Evolutionary conservation across 2,329 filamentous ascomycete genomes (phyloP).

Genomic region (Nigrograna mackinnonii): DNA sequence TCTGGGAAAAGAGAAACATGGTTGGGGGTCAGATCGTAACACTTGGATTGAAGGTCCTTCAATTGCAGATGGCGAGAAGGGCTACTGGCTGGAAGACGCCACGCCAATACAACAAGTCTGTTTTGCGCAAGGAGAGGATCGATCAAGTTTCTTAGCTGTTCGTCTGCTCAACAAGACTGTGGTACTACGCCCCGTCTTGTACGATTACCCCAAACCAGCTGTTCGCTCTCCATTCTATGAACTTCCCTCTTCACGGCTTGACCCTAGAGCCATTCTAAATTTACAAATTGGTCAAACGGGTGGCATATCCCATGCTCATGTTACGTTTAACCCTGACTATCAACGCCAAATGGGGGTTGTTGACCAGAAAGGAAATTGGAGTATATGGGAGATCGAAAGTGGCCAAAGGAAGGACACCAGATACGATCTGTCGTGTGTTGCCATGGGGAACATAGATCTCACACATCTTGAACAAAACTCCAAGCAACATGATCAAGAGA

Average conservation of each 20-base stretch:
- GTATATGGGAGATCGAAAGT: slow-evolving; percentile 62
- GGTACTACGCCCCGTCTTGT: slow-evolving; percentile 48
- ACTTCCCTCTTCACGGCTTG: slow-evolving; percentile 54
- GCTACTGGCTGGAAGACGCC: slow-evolving; percentile 59
- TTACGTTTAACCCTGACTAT: slow-evolving; percentile 67
- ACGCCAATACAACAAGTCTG: slow-evolving; percentile 58
- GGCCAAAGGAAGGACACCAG: slow-evolving; percentile 21
- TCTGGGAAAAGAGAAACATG: slow-evolving; percentile 55
- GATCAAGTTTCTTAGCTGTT: slow-evolving; percentile 53
- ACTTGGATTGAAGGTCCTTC: slow-evolving; percentile 53
- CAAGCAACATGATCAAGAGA: slow-evolving; percentile 37
- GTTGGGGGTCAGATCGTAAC: slow-evolving; percentile 56
- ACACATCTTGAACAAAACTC: not conserved
- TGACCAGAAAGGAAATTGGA: slow-evolving; percentile 69
- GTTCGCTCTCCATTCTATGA: slow-evolving; percentile 19
- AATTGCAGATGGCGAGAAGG: slow-evolving; percentile 49
- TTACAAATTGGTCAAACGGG: slow-evolving; percentile 59
- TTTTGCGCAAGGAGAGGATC: slow-evolving; percentile 51
- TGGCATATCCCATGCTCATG: slow-evolving; percentile 61
- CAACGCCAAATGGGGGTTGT: slow-evolving; percentile 67
- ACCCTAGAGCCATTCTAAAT: slow-evolving; percentile 58
- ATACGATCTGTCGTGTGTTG: slow-evolving; percentile 37
- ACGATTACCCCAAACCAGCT: slow-evolving; percentile 13
- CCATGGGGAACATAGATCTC: slow-evolving; percentile 27
- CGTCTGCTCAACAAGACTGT: slow-evolving; percentile 50